Percentiles rank a stretch among this genome's conserved stretches.
Conservation (phyloP, 163 green algal species). For the Scenedesmus sp. region DNA sequence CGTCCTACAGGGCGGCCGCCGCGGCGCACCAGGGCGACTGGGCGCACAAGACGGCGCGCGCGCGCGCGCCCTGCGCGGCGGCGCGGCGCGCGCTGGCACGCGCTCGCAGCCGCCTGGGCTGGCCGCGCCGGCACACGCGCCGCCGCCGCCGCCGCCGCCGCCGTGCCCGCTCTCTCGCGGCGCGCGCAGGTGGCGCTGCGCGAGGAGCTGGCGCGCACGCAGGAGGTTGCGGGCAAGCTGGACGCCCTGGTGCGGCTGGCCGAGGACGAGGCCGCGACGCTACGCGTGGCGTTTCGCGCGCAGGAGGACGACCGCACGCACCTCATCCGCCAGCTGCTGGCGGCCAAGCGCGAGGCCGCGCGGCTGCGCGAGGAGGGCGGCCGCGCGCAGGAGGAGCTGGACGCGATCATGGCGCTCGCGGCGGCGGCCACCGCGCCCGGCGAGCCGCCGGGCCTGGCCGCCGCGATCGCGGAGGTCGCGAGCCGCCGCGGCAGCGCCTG, state of each 20-base stretch:
- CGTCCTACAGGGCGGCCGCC: conserved; percentile 14
- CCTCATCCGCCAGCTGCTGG: conserved; percentile 38
- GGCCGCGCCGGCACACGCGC: not conserved
- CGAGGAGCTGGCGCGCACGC: conserved; percentile 28
- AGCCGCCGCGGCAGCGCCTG: not conserved
- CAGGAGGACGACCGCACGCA: conserved; percentile 46
- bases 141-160: not conserved
- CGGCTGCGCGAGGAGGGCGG: not conserved
- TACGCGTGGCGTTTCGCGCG: conserved; percentile 38
- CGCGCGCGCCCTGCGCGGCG: not conserved
- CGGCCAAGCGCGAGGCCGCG: conserved; percentile 15
- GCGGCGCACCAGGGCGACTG: conserved; percentile 37
- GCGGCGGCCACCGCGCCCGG: not conserved
- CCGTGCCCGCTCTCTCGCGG: not conserved
- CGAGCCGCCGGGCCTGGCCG: conserved; percentile 4
- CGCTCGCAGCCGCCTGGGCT: too few relatives aligned
- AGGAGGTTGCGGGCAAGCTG: conserved; percentile 44
- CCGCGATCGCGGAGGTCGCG: conserved; percentile 3
- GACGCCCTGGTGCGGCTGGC: conserved; percentile 45
- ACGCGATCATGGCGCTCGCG: conserved; percentile 21
- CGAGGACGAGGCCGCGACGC: conserved; percentile 23
- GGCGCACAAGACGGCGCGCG: conserved; percentile 31
- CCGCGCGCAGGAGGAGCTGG: conserved; percentile 36
- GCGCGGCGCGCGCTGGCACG: too few relatives aligned
- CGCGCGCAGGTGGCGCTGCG: conserved; percentile 19